Conservation (phyloP, 306 rosid species). For the Sechiopsis laciniata region DNA sequence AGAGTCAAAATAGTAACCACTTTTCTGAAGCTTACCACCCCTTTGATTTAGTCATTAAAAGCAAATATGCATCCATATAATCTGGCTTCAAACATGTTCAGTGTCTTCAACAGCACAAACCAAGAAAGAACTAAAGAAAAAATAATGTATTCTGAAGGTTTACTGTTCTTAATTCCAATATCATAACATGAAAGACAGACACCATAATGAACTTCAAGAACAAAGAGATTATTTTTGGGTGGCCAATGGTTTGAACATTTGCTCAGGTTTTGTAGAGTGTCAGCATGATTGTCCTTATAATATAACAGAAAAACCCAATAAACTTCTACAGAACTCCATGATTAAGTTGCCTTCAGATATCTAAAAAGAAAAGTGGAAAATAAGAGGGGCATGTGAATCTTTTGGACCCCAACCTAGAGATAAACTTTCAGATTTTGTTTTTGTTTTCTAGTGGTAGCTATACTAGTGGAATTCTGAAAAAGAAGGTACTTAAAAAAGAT, state of each 20-base stretch:
- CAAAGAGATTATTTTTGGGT: background rate
- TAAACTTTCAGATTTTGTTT: slow-evolving; percentile 44
- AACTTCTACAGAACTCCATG: slow-evolving; percentile 36
- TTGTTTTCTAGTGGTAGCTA: slow-evolving; percentile 49
- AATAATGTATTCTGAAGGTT: background rate
- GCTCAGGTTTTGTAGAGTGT: background rate
- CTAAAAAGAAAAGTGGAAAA: slow-evolving; percentile 11
- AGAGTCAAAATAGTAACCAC: background rate
- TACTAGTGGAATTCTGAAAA: background rate
- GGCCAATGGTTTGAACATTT: slow-evolving; percentile 14
- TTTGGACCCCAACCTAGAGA: slow-evolving; percentile 34
- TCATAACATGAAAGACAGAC: background rate
- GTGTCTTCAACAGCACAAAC: slow-evolving; percentile 11
- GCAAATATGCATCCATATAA: background rate
- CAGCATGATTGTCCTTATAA: background rate
- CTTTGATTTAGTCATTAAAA: background rate
- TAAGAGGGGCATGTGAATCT: slow-evolving; percentile 30
- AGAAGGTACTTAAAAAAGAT: slow-evolving; percentile 33
- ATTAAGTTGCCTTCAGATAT: slow-evolving; percentile 12
- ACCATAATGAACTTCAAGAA: background rate
- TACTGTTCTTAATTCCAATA: slow-evolving; percentile 11
- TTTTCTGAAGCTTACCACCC: background rate
- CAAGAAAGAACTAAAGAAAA: background rate
- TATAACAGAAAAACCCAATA: slow-evolving; percentile 8
- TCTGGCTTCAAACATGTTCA: background rate